Conservation (phyloP, 2,329 filamentous ascomycete species). For the Ophiostoma novo-ulmi region DNA sequence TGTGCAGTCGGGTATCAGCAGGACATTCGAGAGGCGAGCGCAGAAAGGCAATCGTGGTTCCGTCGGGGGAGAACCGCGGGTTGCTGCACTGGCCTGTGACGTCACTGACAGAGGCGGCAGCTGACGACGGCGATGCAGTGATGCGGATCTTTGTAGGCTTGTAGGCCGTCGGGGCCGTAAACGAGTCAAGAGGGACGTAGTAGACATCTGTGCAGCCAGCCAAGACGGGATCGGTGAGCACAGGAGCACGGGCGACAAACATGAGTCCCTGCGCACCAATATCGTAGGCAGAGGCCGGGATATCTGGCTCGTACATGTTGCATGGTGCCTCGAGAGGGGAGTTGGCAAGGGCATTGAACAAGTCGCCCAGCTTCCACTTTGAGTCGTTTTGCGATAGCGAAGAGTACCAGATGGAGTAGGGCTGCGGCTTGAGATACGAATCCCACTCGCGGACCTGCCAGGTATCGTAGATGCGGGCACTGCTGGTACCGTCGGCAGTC, state of each 20-base stretch:
- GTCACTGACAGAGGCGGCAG: background rate
- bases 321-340: slow-evolving; percentile 34
- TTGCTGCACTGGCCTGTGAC: slow-evolving; percentile 23
- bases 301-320: slow-evolving; percentile 30
- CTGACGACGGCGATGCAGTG: background rate
- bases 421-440: slow-evolving; percentile 32
- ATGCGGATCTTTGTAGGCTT: slow-evolving; percentile 24
- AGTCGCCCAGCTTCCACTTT: slow-evolving; percentile 33
- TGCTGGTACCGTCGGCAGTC: slow-evolving; percentile 27
- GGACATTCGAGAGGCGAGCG: slow-evolving; percentile 29
- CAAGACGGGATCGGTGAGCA: slow-evolving; percentile 24
- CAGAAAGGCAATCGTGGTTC: slow-evolving; percentile 36
- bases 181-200: slow-evolving; percentile 35
- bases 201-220: slow-evolving; percentile 32
- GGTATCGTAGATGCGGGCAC: slow-evolving; percentile 36
- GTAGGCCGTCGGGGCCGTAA: slow-evolving; percentile 27
- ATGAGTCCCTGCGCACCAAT: slow-evolving; percentile 35
- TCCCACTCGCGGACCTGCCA: slow-evolving; percentile 36
- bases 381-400: background rate
- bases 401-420: slow-evolving; percentile 38
- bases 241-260: slow-evolving; percentile 32
- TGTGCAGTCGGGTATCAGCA: slow-evolving; percentile 32
- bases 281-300: slow-evolving; percentile 33
- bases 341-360: slow-evolving; percentile 35
- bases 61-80: slow-evolving; percentile 38